phyloP scores from a whole-genome alignment of 495 filamentous ascomycete species.

The Lindgomyces ingoldianus region DNA sequence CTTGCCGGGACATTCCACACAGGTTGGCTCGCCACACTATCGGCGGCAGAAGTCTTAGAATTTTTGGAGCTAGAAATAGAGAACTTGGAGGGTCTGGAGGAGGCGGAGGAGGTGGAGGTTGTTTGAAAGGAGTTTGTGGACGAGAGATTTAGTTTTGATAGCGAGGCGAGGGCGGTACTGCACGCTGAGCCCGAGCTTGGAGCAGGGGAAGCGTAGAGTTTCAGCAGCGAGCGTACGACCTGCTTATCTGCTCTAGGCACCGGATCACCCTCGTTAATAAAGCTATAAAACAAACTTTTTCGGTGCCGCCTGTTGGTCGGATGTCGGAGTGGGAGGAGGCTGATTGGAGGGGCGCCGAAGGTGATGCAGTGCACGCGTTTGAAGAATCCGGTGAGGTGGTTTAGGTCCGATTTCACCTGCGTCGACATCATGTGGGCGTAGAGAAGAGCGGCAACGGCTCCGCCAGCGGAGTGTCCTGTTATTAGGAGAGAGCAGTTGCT shows the following conservation, averaged over 20 bases:
- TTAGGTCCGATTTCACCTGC: constrained; percentile 63
- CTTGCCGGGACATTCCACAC: constrained; percentile 27
- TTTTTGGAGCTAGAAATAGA: too few species aligned
- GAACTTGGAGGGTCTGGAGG: constrained; percentile 1
- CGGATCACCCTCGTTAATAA: constrained; percentile 84
- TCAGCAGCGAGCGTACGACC: constrained; percentile 69
- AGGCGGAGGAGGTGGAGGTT: neutral
- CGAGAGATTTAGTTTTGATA: constrained; percentile 22
- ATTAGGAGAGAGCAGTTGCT: constrained; percentile 68
- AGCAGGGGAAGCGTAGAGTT: constrained; percentile 64
- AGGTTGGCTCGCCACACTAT: constrained; percentile 15
- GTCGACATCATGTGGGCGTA: constrained; percentile 75
- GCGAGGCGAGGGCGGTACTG: neutral
- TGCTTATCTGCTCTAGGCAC: constrained; percentile 73
- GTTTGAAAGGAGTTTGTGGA: constrained; percentile 1
- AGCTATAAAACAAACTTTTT: constrained; percentile 71
- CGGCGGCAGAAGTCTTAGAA: neutral
- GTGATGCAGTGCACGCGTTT: constrained; percentile 78
- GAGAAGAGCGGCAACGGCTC: constrained; percentile 73
- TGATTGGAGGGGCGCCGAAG: constrained; percentile 78
- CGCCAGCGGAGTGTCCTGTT: constrained; percentile 81
- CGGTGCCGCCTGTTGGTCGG: constrained; percentile 51
- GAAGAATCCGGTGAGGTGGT: constrained; percentile 64
- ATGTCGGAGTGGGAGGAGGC: constrained; percentile 64
- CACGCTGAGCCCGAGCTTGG: constrained; percentile 3